Percentiles rank a stretch among this genome's conserved stretches.
Evolutionary conservation across 2,329 filamentous ascomycete genomes (phyloP).

Genomic region (Colletotrichum sp.): DNA sequence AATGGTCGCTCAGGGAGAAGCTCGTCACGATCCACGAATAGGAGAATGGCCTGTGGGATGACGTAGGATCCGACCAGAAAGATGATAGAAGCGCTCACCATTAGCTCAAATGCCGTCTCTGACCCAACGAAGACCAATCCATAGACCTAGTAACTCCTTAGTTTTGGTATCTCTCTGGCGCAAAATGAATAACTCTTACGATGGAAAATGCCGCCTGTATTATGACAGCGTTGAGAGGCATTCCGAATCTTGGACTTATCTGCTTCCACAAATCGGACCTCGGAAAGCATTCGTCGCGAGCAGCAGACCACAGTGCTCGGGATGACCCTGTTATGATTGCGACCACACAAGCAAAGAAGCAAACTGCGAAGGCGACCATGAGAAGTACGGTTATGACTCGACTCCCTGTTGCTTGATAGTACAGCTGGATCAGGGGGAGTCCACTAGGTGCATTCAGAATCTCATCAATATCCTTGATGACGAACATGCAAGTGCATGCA

Average conservation of each 20-base stretch:
- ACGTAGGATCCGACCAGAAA: conserved; percentile 28
- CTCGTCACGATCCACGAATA: conserved; percentile 27
- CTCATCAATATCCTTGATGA: background rate
- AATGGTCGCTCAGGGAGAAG: conserved; percentile 29
- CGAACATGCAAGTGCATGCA: background rate
- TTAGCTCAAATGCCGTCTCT: conserved; percentile 29
- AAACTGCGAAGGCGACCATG: background rate
- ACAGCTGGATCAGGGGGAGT: background rate
- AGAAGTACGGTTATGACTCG: background rate
- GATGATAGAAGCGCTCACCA: conserved; percentile 30
- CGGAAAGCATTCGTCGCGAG: conserved; percentile 19
- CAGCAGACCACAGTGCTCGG: background rate
- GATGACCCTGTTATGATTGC: background rate
- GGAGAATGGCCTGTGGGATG: conserved; percentile 29
- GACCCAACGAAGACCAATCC: conserved; percentile 33
- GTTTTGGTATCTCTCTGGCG: background rate
- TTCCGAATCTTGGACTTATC: conserved; percentile 24
- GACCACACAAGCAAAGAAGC: background rate
- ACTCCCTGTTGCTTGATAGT: background rate
- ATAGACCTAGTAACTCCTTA: conserved; percentile 24
- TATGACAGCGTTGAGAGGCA: conserved; percentile 28
- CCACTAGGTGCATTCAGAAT: background rate
- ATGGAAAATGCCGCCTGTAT: background rate
- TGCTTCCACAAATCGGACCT: conserved; percentile 27
- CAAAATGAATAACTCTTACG: background rate